Base-by-base conservation (phyloP, 2,329 filamentous ascomycete genomes). In the Metarhizium guizhouense region DNA sequence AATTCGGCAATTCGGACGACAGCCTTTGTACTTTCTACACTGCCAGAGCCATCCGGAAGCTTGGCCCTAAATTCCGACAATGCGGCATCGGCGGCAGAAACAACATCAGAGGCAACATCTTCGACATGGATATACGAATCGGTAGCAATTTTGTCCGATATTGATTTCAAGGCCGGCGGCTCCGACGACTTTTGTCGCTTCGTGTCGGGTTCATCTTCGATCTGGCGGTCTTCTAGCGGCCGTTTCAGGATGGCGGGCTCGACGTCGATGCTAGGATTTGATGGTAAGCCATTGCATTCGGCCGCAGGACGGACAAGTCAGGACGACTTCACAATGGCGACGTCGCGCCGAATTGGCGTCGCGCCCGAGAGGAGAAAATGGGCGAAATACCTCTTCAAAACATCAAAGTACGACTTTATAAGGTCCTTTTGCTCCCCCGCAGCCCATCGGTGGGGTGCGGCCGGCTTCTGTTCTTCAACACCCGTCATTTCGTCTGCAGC, bases 171-270 rank as follows among this genome's bases (percentile, higher is more conserved):
- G 40, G 70, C 63, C 38, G 67, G 64, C 3, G 66, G 67, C 49
- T 78, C 76, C 52, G 76, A 73, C 2, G 81, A 75, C 67, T 83
- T 85, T 62, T 83, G 80, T 47, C 83, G 78, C 68, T 87, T 87
- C 53, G 78, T 68, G 52, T 80, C 72, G 16, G 81, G 83, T 60
- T 83, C 80, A 55, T 75, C 71, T 51, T 74, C 69, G 34, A 70
- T 60, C 38, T 73, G 65, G 4, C 68, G 55, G 2, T 78, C 72
- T 53, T 76, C 70, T 11, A 85, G 66, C 2, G 76, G 74, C 55
- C 78, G 78, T 61, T 78, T 79, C 53, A 85, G 74, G 56, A 85
- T 76, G 38, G 77, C 79, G 10, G 79, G 76, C 14, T 67, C 72
- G 51, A 74, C 71, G 62, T 86, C 83, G 61, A 78, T 72, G 58